Conservation (phyloP, 2,329 filamentous ascomycete species). For the Tetracladium maxilliforme region DNA sequence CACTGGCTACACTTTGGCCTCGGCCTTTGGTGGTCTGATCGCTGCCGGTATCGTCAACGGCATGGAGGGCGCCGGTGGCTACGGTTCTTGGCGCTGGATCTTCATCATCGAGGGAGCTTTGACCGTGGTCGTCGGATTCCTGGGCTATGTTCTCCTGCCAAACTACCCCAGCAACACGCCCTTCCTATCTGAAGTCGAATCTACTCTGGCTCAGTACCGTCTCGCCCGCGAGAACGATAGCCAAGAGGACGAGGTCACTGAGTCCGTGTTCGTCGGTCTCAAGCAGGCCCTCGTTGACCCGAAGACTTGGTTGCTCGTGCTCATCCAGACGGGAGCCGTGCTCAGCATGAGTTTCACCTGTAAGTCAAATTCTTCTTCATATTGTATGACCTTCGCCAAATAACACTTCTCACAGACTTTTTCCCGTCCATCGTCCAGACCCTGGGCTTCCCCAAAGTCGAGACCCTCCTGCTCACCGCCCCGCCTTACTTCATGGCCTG, state of each 20-base stretch:
- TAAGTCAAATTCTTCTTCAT: no score
- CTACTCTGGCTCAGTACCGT: constrained; percentile 34
- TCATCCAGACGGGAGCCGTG: constrained; percentile 16
- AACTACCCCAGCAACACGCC: constrained; percentile 39
- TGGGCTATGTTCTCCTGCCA: constrained; percentile 31
- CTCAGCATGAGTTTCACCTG: constrained; percentile 2
- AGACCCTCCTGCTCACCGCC: constrained; percentile 16
- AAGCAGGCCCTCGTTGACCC: constrained; percentile 42
- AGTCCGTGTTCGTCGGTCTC: constrained; percentile 35
- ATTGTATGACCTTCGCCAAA: no score
- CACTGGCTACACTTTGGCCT: constrained; percentile 13
- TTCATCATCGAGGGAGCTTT: constrained; percentile 38
- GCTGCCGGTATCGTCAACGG: constrained; percentile 12
- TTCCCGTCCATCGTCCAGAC: constrained; percentile 18
- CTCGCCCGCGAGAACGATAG: constrained; percentile 42
- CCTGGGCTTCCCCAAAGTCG: constrained; percentile 17
- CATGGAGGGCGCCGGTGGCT: constrained; percentile 3
- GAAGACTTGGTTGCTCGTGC: constrained; percentile 50
- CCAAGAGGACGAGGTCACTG: constrained; percentile 32
- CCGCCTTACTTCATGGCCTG: constrained; percentile 17
- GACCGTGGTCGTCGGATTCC: constrained; percentile 32
- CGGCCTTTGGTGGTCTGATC: constrained; percentile 3
- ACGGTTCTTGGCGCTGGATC: constrained; percentile 2
- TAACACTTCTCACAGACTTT: constrained; percentile 12
- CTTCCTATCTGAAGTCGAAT: constrained; percentile 45